Percentiles rank a stretch among this genome's conserved stretches.
Conservation (phyloP, 1,284 basidiomycete species). For the Heterobasidion irregulare region DNA sequence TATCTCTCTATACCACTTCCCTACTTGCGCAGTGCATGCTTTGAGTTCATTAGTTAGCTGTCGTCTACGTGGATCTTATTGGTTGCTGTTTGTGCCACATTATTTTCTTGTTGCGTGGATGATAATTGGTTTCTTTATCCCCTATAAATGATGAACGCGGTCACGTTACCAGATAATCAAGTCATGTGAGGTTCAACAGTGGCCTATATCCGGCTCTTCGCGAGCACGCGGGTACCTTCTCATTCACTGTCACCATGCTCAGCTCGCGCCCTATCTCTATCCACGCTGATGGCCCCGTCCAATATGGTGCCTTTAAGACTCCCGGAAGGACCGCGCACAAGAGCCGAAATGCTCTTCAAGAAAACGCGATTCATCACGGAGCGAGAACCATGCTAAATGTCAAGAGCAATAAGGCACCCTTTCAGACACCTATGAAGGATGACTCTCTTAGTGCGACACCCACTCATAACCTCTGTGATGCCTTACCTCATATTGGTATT, state of each 20-base stretch:
- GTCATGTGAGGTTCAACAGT: too few species aligned
- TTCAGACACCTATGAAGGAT: conserved; percentile 25
- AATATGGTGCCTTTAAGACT: conserved; percentile 29
- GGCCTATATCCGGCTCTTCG: neutral
- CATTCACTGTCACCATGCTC: conserved; percentile 26
- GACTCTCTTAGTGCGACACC: conserved; percentile 12
- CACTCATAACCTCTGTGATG: neutral
- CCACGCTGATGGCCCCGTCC: conserved; percentile 15
- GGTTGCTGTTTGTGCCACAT: neutral
- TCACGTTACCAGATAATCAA: neutral
- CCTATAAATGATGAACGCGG: neutral
- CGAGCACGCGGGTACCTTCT: neutral
- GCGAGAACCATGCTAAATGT: conserved; percentile 28
- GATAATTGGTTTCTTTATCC: neutral
- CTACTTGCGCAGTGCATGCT: neutral
- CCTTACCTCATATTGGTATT: neutral
- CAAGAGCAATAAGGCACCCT: conserved; percentile 28
- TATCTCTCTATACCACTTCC: neutral
- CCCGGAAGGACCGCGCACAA: conserved; percentile 36
- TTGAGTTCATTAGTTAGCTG: neutral
- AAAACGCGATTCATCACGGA: conserved; percentile 36
- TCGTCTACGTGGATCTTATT: neutral
- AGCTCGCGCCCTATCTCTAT: conserved; percentile 33
- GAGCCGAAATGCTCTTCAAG: conserved; percentile 34
- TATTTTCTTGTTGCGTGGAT: neutral